Conservation (phyloP, 1,284 basidiomycete genomes). For the Cystobasidium sp. region DNA sequence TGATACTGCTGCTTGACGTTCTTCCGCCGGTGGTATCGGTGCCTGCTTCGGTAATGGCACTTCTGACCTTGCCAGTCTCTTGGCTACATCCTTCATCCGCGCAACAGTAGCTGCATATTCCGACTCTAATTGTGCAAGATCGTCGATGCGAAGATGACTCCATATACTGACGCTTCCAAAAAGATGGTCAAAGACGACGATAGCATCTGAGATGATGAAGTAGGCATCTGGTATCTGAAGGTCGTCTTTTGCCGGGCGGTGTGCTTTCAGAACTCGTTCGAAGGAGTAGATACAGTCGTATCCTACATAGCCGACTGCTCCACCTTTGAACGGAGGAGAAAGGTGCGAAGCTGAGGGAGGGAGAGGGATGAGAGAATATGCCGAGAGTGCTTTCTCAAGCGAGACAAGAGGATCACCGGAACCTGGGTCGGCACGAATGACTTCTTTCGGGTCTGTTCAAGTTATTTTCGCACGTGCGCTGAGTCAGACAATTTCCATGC, state of each 20-base stretch:
- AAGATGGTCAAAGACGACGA: constrained; percentile 96
- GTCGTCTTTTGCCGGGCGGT: constrained; percentile 68
- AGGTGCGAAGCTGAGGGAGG: constrained; percentile 21
- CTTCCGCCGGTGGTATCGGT: constrained; percentile 55
- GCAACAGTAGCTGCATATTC: constrained; percentile 34
- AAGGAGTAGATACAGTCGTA: constrained; percentile 98
- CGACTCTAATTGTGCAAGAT: constrained; percentile 19
- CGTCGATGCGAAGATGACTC: constrained; percentile 36
- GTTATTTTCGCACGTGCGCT: constrained; percentile 36
- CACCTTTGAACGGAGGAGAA: constrained; percentile 63
- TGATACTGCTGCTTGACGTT: constrained; percentile 68
- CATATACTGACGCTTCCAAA: constrained; percentile 87
- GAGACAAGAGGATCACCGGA: constrained; percentile 84
- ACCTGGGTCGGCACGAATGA: constrained; percentile 64
- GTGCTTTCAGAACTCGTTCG: constrained; percentile 78
- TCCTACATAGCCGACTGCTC: constrained; percentile 95
- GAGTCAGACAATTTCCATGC: background rate
- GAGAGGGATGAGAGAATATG: constrained; percentile 63
- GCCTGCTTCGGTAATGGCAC: constrained; percentile 65
- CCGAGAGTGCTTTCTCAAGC: constrained; percentile 82
- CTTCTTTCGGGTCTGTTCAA: constrained; percentile 29
- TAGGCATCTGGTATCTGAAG: constrained; percentile 89
- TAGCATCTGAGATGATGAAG: constrained; percentile 94
- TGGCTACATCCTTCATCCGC: constrained; percentile 74
- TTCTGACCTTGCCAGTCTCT: constrained; percentile 60